Conservation (phyloP, 202 grass and related monocot genomes). For the Dendrocalamus latiflorus region DNA sequence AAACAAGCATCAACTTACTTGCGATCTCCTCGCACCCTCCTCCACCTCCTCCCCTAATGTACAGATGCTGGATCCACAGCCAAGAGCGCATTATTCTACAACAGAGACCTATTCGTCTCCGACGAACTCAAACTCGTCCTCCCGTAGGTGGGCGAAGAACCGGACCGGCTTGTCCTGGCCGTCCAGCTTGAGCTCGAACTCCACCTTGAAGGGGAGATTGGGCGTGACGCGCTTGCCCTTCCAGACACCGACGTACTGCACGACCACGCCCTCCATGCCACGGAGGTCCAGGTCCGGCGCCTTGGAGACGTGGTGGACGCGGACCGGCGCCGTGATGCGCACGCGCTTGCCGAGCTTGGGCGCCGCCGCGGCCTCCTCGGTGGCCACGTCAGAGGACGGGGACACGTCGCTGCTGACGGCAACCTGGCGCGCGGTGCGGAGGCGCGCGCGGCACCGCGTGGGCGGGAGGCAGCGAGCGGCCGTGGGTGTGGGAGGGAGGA, state of each 20-base stretch:
- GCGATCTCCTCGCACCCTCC: slow-evolving; percentile 9
- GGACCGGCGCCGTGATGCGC: slow-evolving; percentile 62
- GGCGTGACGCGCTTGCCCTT: slow-evolving; percentile 82
- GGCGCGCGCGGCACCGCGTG: slow-evolving; percentile 9
- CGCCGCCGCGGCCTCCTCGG: slow-evolving; percentile 49
- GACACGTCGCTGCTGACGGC: slow-evolving; percentile 48
- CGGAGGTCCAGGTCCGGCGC: slow-evolving; percentile 66
- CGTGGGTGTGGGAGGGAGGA: slow-evolving; percentile 7
- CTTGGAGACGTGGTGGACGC: slow-evolving; percentile 78
- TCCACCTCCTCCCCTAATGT: slow-evolving; percentile 26
- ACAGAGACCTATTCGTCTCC: slow-evolving; percentile 23
- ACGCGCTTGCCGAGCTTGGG: slow-evolving; percentile 70
- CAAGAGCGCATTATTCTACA: slow-evolving; percentile 27
- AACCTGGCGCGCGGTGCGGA: slow-evolving; percentile 45
- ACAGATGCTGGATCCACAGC: background rate
- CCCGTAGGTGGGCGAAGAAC: slow-evolving; percentile 80
- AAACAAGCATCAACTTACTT: slow-evolving; percentile 43
- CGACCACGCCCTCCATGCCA: slow-evolving; percentile 76
- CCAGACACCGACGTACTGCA: slow-evolving; percentile 68
- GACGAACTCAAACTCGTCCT: slow-evolving; percentile 88
- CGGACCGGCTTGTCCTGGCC: slow-evolving; percentile 61
- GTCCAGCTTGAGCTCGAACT: slow-evolving; percentile 54
- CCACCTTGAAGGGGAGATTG: slow-evolving; percentile 77
- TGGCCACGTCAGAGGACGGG: slow-evolving; percentile 15
- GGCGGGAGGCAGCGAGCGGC: slow-evolving; percentile 20